A percentile compares a stretch with the other conserved stretches of the same genome.
Evolutionary conservation across 345 rosid species (phyloP).

Genomic region (Hypericum perforatum): DNA sequence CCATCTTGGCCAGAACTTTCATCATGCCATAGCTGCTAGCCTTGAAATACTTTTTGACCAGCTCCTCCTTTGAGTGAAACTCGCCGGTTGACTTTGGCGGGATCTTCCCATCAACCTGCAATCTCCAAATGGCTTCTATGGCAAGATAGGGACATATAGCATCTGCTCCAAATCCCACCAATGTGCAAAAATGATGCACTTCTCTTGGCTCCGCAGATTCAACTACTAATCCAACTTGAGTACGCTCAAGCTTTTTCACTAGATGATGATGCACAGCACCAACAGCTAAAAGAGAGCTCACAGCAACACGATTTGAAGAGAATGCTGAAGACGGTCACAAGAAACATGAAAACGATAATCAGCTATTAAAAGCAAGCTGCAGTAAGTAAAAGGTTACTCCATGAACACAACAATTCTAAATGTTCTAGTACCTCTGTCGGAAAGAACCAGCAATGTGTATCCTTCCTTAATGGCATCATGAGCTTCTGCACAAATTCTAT

Average conservation of each 20-base stretch:
- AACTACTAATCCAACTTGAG: conserved; percentile 76
- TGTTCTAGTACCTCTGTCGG: conserved; percentile 79
- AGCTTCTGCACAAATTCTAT: conserved; percentile 88
- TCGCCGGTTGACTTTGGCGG: conserved; percentile 81
- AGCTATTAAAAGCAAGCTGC: neutral
- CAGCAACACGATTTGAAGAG: conserved; percentile 71
- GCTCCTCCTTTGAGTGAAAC: conserved; percentile 74
- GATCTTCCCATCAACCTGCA: conserved; percentile 92
- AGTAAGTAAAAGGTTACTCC: neutral
- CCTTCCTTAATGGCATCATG: conserved; percentile 78
- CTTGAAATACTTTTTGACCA: conserved; percentile 83
- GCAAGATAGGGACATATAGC: conserved; percentile 96
- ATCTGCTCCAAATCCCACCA: conserved; percentile 96
- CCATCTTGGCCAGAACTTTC: conserved; percentile 99
- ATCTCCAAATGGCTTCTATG: conserved; percentile 69
- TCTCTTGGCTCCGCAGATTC: conserved; percentile 99
- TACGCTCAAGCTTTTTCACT: conserved; percentile 80
- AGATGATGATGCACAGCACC: conserved; percentile 98
- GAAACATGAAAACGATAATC: neutral
- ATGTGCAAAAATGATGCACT: conserved; percentile 97
- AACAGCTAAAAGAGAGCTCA: conserved; percentile 94
- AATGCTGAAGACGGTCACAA: conserved; percentile 39
- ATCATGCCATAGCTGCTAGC: conserved; percentile 99
- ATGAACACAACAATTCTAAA: conserved; percentile 1
- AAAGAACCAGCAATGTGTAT: conserved; percentile 72